phyloP scores from a whole-genome alignment of 2,329 filamentous ascomycete genomes.

The Xenoacremonium recifei region DNA sequence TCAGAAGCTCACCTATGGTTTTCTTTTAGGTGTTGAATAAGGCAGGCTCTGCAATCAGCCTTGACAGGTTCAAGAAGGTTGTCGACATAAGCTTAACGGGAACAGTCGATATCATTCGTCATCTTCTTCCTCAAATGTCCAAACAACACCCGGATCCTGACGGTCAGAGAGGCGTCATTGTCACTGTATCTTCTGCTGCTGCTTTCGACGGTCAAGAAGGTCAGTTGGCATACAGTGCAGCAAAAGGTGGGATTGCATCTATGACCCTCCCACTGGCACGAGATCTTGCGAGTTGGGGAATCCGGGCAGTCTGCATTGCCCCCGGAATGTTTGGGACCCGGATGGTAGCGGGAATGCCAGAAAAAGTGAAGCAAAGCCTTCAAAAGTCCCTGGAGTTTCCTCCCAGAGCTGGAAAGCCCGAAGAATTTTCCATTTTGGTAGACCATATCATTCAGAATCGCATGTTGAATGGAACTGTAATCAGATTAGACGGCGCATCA shows the following conservation, averaged over 20 bases:
- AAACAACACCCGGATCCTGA: no score
- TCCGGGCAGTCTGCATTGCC: not conserved
- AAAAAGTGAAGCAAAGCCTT: not conserved
- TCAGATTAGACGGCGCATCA: not conserved
- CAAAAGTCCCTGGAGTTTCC: not conserved
- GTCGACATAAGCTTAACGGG: not conserved
- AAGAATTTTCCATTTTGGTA: not conserved
- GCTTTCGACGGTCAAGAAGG: not conserved
- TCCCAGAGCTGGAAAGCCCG: not conserved
- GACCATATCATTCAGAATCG: not conserved
- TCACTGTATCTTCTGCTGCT: not conserved
- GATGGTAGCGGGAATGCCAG: not conserved
- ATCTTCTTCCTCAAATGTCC: not conserved
- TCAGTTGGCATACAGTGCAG: not conserved
- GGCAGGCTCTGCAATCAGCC: not conserved
- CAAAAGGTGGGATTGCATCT: not conserved
- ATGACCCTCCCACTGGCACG: slow-evolving; percentile 1
- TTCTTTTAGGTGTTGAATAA: not conserved
- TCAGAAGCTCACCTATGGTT: no score
- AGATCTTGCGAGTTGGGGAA: not conserved
- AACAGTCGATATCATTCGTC: not conserved
- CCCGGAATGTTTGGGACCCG: not conserved
- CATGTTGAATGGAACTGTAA: not conserved
- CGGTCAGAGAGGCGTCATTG: no score
- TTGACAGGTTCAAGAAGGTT: not conserved